Base-by-base conservation (phyloP, 2,329 filamentous ascomycete species). In the Tolypocladium paradoxum region DNA sequence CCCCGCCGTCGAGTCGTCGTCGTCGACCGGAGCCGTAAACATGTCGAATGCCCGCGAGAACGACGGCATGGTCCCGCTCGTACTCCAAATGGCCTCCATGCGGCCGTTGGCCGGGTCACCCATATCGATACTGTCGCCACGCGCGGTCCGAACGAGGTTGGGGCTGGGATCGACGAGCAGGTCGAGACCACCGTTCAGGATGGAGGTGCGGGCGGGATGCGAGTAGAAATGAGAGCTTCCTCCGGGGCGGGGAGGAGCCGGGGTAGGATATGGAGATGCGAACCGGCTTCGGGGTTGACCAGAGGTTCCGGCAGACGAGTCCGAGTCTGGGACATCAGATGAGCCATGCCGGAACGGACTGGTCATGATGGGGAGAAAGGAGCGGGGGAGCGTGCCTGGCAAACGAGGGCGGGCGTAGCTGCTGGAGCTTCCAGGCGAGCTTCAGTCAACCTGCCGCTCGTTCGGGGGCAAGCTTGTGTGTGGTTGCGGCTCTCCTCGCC, bases 41-140 rank as follows among this genome's bases (percentile, higher is more conserved):
- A 73, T 68, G 57, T 78, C 74, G 61, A 81, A 81, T 18, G 75
- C 77, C 54, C 77, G 70, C 24, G 78, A 82, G 58, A 75, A 76
- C 8, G 72, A 70, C 0, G 75, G 75, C 14, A 78, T 61, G 40
- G 56, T 60, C 37, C 60, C 61, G 31, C 37, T 51, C 18, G 47
- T 29, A 53, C 64, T 61, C 62, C 61, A 65, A 1, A 58, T 52
- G 47, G 57, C 55, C 37, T 57, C 24, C 46, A 54, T 53, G 33
- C 55, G 52, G 67, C 64, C 68, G 56, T 65, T 61, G 48, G 63
- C 64, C 38, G 68, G 60, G 31, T 64, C 58, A 36, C 73, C 69
- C 63, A 70, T 68, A 20, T 62, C 63, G 56, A 53, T 50, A 27
- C 36, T 51, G 29, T 53, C 52, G 22, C 45, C 51, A 40, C 53